Evolutionary conservation across 2,329 filamentous ascomycete species (phyloP).

Genomic region (Cladobotryum protrusum): DNA sequence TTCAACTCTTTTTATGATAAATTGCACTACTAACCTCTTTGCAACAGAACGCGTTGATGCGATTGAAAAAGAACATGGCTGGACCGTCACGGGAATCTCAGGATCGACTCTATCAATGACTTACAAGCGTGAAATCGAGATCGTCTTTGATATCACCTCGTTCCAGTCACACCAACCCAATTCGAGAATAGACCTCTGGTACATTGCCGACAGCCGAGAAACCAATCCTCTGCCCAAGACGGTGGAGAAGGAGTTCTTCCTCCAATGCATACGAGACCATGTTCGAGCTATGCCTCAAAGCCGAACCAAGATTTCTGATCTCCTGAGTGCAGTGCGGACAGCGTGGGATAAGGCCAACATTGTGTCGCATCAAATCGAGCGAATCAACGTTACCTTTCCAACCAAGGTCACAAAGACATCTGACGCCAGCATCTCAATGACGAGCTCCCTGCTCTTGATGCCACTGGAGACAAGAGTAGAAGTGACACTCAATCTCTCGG

Average conservation of each 20-base stretch:
- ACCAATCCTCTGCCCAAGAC: slow-evolving; percentile 50
- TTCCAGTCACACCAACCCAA: slow-evolving; percentile 46
- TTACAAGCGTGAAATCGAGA: slow-evolving; percentile 64
- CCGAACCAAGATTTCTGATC: slow-evolving; percentile 47
- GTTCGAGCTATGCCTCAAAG: slow-evolving; percentile 56
- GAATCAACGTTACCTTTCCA: slow-evolving; percentile 58
- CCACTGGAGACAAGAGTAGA: slow-evolving; percentile 64
- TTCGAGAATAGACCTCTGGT: slow-evolving; percentile 61
- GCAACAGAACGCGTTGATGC: slow-evolving; percentile 54
- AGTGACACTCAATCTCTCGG: slow-evolving; percentile 50
- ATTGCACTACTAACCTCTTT: slow-evolving; percentile 30
- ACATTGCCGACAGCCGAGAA: slow-evolving; percentile 55
- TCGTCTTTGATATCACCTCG: slow-evolving; percentile 62
- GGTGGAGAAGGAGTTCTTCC: slow-evolving; percentile 66
- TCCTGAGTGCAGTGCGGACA: slow-evolving; percentile 53
- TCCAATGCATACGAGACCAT: slow-evolving; percentile 64
- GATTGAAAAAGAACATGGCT: slow-evolving; percentile 62
- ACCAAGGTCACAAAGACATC: slow-evolving; percentile 58
- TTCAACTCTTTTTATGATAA: background rate
- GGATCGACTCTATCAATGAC: slow-evolving; percentile 64
- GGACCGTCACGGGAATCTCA: slow-evolving; percentile 62
- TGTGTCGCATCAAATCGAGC: slow-evolving; percentile 54
- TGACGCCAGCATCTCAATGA: slow-evolving; percentile 59
- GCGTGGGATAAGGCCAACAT: slow-evolving; percentile 61
- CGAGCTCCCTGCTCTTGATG: slow-evolving; percentile 54